phyloP scores from a whole-genome alignment of 2,329 filamentous ascomycete species.

The Penicillium sp. region DNA sequence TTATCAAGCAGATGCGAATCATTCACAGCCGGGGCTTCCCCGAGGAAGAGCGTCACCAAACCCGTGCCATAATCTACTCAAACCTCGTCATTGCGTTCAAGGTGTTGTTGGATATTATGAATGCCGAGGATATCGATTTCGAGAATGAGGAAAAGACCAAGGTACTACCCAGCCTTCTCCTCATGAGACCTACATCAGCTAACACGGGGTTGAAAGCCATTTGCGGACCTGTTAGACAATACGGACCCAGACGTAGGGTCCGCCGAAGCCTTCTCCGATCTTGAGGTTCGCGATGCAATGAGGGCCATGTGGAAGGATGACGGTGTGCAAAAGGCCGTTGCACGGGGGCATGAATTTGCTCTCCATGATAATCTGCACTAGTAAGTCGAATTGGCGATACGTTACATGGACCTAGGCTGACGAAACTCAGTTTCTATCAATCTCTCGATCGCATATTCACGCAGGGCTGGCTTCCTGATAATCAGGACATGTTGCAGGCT shows the following conservation, averaged over 20 bases:
- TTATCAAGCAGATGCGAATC: slow-evolving; percentile 98
- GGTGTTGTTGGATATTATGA: slow-evolving; percentile 86
- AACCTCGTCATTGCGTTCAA: slow-evolving; percentile 93
- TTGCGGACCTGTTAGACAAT: slow-evolving; percentile 72
- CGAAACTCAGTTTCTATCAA: slow-evolving; percentile 68
- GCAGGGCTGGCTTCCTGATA: slow-evolving; percentile 78
- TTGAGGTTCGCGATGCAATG: slow-evolving; percentile 67
- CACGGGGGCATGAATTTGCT: slow-evolving; percentile 93
- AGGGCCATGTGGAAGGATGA: slow-evolving; percentile 78
- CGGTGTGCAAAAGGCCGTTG: slow-evolving; percentile 82
- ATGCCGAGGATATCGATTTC: slow-evolving; percentile 75
- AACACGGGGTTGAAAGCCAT: slow-evolving; percentile 54
- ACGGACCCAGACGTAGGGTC: slow-evolving; percentile 75
- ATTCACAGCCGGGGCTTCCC: slow-evolving; percentile 93
- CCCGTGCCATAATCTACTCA: slow-evolving; percentile 91
- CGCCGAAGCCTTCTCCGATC: slow-evolving; percentile 71
- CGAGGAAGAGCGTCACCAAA: slow-evolving; percentile 84
- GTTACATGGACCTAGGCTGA: slow-evolving; percentile 13
- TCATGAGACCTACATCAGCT: slow-evolving; percentile 11
- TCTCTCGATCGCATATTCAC: slow-evolving; percentile 73
- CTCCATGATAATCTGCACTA: slow-evolving; percentile 94
- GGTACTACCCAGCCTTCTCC: slow-evolving; percentile 50
- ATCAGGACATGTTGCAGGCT: slow-evolving; percentile 91
- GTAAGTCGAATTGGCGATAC: slow-evolving; percentile 51
- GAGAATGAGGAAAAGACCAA: slow-evolving; percentile 71